Percentiles rank a stretch among this genome's conserved stretches.
phyloP scores from a whole-genome alignment of 805 yeast species.

The Yarrowia alimentaria region DNA sequence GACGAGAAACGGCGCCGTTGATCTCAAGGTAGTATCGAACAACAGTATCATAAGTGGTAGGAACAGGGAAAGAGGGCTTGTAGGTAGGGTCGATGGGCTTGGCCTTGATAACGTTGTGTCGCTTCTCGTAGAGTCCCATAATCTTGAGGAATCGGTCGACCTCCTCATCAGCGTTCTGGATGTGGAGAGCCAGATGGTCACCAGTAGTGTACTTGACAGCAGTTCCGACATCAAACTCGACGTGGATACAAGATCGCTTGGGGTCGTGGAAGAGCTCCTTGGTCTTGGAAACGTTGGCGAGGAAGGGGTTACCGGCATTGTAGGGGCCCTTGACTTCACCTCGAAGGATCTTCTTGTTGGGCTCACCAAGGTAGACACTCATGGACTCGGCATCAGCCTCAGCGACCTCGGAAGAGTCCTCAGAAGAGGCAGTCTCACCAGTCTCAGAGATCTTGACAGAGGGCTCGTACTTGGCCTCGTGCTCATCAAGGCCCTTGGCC shows the following conservation, averaged over 20 bases:
- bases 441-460: constrained; percentile 44
- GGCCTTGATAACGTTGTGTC: constrained; percentile 58
- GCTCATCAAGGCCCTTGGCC: constrained; percentile 69
- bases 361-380: constrained; percentile 78
- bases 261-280: constrained; percentile 66
- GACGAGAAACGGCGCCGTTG: constrained; percentile 91
- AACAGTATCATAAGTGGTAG: constrained; percentile 86
- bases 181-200: constrained; percentile 94
- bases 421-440: constrained; percentile 34
- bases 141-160: constrained; percentile 63
- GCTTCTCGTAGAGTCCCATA: constrained; percentile 56
- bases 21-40: constrained; percentile 86
- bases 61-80: constrained; percentile 46
- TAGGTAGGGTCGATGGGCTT: constrained; percentile 60
- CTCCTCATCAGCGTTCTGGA: constrained; percentile 78
- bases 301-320: constrained; percentile 75
- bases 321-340: constrained; percentile 60
- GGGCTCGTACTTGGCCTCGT: constrained; percentile 77
- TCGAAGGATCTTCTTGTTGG: constrained; percentile 56
- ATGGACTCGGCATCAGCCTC: constrained; percentile 39
- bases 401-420: constrained; percentile 31
- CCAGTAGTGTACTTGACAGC: constrained; percentile 87
- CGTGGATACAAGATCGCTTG: constrained; percentile 80
- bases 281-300: constrained; percentile 62
- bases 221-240: constrained; percentile 77